Evolutionary conservation across 305 asterid species (phyloP).

Genomic region (Coffea humblotiana): DNA sequence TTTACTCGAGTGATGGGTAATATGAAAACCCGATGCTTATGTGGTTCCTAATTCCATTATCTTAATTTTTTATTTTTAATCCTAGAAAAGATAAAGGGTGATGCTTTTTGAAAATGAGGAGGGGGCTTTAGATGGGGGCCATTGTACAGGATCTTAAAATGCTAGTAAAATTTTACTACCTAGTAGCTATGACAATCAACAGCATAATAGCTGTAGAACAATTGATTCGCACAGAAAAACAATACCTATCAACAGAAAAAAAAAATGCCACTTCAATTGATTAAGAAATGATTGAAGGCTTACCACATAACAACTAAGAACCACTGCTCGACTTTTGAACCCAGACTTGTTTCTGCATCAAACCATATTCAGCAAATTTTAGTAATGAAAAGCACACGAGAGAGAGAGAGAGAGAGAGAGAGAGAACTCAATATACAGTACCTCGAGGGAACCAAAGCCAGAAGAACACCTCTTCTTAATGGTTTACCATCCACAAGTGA

Average conservation of each 20-base stretch:
- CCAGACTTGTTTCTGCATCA: slow-evolving; percentile 48
- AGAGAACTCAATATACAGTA: neutral
- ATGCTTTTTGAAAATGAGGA: neutral
- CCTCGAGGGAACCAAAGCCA: slow-evolving; percentile 32
- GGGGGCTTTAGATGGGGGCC: no score
- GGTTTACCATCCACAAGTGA: slow-evolving; percentile 56
- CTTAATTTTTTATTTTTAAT: neutral
- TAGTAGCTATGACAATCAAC: neutral
- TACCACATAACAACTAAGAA: slow-evolving; percentile 32
- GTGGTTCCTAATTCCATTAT: neutral
- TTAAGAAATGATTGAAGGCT: slow-evolving; percentile 5
- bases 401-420: neutral
- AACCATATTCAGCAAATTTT: slow-evolving; percentile 17
- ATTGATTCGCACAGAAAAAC: neutral
- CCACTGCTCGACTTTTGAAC: slow-evolving; percentile 45
- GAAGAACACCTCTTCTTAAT: slow-evolving; percentile 33
- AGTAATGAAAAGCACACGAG: neutral
- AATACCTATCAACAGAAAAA: neutral
- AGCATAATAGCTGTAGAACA: neutral
- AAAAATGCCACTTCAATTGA: neutral
- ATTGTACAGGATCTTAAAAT: no score
- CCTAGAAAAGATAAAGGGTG: neutral
- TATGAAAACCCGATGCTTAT: neutral
- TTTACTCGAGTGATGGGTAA: neutral
- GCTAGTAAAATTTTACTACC: neutral